Evolutionary conservation across 129 eudicot genomes (phyloP).

Genomic region (Pseudognaphalium luteoalbum): DNA sequence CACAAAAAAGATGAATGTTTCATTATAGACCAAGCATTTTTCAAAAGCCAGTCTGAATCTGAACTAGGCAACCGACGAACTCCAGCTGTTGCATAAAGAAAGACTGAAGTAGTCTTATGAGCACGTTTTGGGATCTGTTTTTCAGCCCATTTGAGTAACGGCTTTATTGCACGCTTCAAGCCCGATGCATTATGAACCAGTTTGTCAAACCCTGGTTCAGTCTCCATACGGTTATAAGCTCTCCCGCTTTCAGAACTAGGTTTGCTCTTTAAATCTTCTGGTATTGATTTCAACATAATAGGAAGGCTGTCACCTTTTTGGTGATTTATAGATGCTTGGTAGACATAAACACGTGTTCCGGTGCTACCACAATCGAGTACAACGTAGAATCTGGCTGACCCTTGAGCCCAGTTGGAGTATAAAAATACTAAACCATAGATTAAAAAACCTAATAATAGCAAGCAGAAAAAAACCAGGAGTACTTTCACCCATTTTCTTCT

Average conservation of each 20-base stretch:
- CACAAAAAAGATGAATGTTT: constrained; percentile 76
- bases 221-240: constrained; percentile 96
- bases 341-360: constrained; percentile 90
- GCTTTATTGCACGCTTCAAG: constrained; percentile 70
- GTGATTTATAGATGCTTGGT: constrained; percentile 63
- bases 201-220: constrained; percentile 93
- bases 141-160: constrained; percentile 84
- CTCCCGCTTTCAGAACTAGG: constrained; percentile 63
- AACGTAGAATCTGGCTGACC: constrained; percentile 68
- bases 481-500: constrained; percentile 66
- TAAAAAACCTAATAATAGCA: constrained; percentile 57
- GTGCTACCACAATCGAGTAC: constrained; percentile 99
- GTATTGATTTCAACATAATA: constrained; percentile 62
- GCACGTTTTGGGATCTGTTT: constrained; percentile 80
- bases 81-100: constrained; percentile 96
- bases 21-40: constrained; percentile 72
- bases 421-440: constrained; percentile 39
- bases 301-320: constrained; percentile 64
- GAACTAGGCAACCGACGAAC: constrained; percentile 86
- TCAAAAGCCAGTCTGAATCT: constrained; percentile 90
- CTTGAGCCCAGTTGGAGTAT: constrained; percentile 62
- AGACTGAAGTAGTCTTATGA: constrained; percentile 79
- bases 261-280: constrained; percentile 65
- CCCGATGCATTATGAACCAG: constrained; percentile 81
- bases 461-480: constrained; percentile 49